Conservation (phyloP, 2,329 filamentous ascomycete species). For the Fusarium udum region DNA sequence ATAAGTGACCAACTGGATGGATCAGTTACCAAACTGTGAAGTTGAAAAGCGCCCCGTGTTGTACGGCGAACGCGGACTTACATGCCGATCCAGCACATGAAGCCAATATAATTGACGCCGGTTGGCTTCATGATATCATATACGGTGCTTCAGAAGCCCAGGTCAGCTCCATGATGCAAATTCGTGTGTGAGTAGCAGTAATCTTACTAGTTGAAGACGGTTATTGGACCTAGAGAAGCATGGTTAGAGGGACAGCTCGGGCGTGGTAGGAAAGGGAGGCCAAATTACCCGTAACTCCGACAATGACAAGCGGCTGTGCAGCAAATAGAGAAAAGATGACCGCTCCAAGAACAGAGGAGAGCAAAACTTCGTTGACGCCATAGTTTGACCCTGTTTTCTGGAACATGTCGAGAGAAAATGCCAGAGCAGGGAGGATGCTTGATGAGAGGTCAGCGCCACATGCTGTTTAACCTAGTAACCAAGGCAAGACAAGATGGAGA, state of each 20-base stretch:
- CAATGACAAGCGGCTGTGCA: constrained; percentile 88
- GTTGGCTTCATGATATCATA: constrained; percentile 85
- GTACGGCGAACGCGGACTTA: constrained; percentile 49
- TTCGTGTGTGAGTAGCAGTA: not conserved
- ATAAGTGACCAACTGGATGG: constrained; percentile 76
- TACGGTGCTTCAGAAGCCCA: constrained; percentile 68
- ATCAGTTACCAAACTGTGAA: not conserved
- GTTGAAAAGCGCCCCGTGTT: not conserved
- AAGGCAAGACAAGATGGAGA: not conserved
- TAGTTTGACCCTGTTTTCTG: constrained; percentile 85
- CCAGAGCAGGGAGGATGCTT: constrained; percentile 85
- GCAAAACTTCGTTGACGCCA: constrained; percentile 90
- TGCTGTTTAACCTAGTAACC: no score
- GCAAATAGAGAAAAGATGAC: constrained; percentile 83
- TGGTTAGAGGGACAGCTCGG: constrained; percentile 5
- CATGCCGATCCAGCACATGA: constrained; percentile 93
- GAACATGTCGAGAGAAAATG: constrained; percentile 94
- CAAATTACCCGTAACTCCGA: constrained; percentile 78
- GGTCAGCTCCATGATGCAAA: constrained; percentile 1
- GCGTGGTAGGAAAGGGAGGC: not conserved
- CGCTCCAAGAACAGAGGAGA: constrained; percentile 83
- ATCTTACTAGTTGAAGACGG: constrained; percentile 85
- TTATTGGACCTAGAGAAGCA: constrained; percentile 74
- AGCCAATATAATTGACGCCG: constrained; percentile 83
- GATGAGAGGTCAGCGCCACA: constrained; percentile 22